phyloP scores from a whole-genome alignment of 129 eudicot species.

The Flaveria brownii region DNA sequence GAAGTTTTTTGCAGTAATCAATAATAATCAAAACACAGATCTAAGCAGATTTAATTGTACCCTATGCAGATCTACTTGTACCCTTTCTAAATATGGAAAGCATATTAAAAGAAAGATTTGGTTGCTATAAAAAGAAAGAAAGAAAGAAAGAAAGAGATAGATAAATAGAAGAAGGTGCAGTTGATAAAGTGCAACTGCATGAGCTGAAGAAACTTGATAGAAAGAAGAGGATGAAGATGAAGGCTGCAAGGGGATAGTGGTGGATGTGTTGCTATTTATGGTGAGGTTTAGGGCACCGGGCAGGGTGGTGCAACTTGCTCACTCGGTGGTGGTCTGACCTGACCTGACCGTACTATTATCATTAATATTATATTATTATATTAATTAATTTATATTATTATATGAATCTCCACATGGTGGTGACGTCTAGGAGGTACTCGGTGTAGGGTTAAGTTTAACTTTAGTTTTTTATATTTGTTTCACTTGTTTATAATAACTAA shows the following conservation, averaged over 20 bases:
- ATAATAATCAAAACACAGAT: background rate
- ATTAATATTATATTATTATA: too few relatives aligned
- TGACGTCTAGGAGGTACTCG: too few relatives aligned
- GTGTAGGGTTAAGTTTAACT: too few relatives aligned
- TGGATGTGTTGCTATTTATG: conserved; percentile 31
- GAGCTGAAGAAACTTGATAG: background rate
- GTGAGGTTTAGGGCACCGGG: conserved; percentile 41
- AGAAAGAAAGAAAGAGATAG: background rate
- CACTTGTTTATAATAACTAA: too few relatives aligned
- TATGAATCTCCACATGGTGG: background rate
- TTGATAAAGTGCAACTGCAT: too few relatives aligned
- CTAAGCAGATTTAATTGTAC: background rate
- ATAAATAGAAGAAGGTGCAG: background rate
- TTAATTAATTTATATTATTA: background rate
- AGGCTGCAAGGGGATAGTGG: conserved; percentile 26
- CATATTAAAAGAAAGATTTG: background rate
- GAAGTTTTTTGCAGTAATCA: conserved; percentile 46
- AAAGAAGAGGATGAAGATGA: conserved; percentile 16
- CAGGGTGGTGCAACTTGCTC: conserved; percentile 34
- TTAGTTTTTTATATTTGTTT: too few relatives aligned
- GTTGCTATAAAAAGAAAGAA: background rate
- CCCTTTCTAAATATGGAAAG: conserved; percentile 14
- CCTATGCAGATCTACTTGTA: conserved; percentile 24
- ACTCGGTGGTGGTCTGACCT: conserved; percentile 20
- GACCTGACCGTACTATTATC: conserved; percentile 5